These are phyloP conservation scores for Curvularia sp. DNA, from an alignment of 2,329 filamentous ascomycete genomes.

Conservation along the genomic window DNA sequence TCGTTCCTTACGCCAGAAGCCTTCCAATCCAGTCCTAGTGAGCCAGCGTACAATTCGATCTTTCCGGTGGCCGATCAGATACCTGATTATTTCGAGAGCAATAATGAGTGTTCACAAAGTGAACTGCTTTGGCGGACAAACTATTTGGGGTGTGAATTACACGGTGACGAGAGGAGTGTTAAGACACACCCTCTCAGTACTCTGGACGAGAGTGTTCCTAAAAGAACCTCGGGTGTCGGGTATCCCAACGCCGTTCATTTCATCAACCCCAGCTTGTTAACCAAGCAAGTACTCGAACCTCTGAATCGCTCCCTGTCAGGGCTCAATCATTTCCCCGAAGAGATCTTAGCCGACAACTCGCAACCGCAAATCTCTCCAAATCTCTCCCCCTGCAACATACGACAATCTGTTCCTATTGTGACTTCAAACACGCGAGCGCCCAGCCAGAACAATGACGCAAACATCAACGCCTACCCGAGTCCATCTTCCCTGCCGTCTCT, in stretches of 20 bases:
- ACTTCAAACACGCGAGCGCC: neutral
- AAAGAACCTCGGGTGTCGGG: neutral
- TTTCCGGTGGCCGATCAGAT: neutral
- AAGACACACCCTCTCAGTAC: no score
- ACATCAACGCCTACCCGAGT: neutral
- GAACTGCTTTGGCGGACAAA: neutral
- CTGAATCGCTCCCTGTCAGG: neutral
- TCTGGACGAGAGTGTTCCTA: no score
- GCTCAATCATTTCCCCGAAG: neutral
- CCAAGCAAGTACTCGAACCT: neutral
- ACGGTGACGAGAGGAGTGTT: neutral
- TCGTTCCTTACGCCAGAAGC: neutral
- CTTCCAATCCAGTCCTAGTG: neutral
- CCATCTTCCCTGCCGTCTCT: neutral
- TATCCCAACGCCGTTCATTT: neutral
- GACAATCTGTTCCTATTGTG: neutral
- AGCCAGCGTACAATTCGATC: neutral
- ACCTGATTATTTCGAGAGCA: neutral
- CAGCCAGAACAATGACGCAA: neutral
- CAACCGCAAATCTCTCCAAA: neutral
- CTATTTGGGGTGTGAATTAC: neutral
- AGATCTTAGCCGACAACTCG: neutral
- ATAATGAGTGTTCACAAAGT: neutral
- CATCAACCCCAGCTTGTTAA: neutral
- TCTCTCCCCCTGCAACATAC: neutral